Evolutionary conservation across 2,329 filamentous ascomycete genomes (phyloP), one percentile per base, ranked within the genome.

Genomic region (Cyphellophora europaea): DNA sequence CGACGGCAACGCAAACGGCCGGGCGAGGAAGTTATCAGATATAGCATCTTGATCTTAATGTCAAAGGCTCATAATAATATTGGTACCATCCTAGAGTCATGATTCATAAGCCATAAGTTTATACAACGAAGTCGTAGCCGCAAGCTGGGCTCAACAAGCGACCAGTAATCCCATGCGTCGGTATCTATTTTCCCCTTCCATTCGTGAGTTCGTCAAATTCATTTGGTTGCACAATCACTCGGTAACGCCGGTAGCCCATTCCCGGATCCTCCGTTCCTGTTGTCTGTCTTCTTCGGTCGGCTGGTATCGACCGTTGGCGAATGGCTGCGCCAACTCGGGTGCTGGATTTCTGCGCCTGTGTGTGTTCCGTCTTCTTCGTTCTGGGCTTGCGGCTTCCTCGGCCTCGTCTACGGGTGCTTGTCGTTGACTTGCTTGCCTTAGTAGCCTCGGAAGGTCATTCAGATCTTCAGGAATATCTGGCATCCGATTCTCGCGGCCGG

Each of bases 401-500:
- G 21, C 21, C 8, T 8, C 21, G n/a, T 25, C 21, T 8, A n/a
- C 21, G n/a, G 21, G 8, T 25, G 21, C 21, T 25, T n/a, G 21
- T n/a, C 21, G 8, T 25, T 25, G 21, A n/a, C 21, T 25, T n/a
- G 8, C 8, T n/a, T 25, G 21, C 8, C 21, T 8, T n/a, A 25
- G 21, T 8, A 25, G 8, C 21, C 21, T 8, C 8, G 21, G 21
- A 8, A 25, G 21, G 21, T 25, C 21, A n/a, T 25, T n/a, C 21
- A 25, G 21, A 25, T 25, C n/a, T n/a, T 25, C 21, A 8, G 21
- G 21, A 25, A 25, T n/a, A n/a, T 25, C 41, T 11, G 45, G 44
- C 19, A 44, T 28, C 8, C 34, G 42, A 23, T 48, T 48, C 31
- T 50, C 48, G 28, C 46, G 33, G 11, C 46, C 46, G 32, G 25